Base-by-base conservation (phyloP, 257 asterid genomes). In the Voacanga thouarsii region DNA sequence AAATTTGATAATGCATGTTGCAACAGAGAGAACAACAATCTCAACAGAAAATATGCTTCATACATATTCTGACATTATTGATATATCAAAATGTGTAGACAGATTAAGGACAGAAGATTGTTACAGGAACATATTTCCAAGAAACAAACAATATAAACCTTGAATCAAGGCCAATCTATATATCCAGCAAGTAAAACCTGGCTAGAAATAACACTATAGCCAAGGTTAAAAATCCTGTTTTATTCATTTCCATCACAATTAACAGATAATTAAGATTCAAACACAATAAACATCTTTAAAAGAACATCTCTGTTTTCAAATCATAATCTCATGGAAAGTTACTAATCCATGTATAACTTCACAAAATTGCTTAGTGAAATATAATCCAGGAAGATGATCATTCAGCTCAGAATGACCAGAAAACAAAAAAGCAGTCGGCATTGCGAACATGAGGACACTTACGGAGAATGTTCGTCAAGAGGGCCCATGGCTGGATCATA, bases 401-500 rank as follows among this genome's bases (percentile, higher is more conserved):
- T 60, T 19, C 12, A 53, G 47, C 71, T 7, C 57, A 37, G 26
- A 49, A 23, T 39, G 75, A 53, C 57, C 4, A 64, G 72, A 37
- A 63, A 72, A 5, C 23, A 26, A 63, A 26, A 61, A 19, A 51
- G 28, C 4, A 15, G 18, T 2, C 30, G 30, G 39, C 14, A 37
- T 7, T 14, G 15, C 44, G 57, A 14, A 14, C 28, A n/a, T 57
- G 19, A 4, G 53, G 60, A 78, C 33, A 76, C 92, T 89, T 83
- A 94, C 98, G 16, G 51, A 24, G 94, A 73, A 12, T 16, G 6
- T 0, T 85, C 91, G 77, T 86, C 90, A 5, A 85, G 75, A 33
- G 98, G 92, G 14, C 99, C 99, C 92, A 95, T 69, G 4, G 92
- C 91, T 0, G 92, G 84, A 82, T 95, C 99, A 79, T 95, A 95